Evolutionary conservation across 805 yeast species (phyloP).

Genomic region (Wickerhamomyces sydowiorum): DNA sequence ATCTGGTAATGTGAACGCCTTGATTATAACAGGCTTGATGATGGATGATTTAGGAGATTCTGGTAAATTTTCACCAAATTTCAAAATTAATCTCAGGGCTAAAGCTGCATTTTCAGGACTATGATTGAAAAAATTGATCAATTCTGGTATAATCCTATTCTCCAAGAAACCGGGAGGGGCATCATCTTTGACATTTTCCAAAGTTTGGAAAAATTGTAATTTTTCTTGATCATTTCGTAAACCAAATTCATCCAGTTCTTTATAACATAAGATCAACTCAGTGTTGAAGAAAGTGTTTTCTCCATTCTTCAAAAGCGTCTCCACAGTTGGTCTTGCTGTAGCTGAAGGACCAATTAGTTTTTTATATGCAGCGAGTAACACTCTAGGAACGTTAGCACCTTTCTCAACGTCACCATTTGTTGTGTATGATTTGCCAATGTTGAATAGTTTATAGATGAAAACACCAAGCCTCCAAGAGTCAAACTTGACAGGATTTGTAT

Average conservation of each 20-base stretch:
- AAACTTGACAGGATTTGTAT: slow-evolving; percentile 36
- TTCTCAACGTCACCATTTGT: slow-evolving; percentile 5
- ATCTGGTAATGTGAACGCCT: slow-evolving; percentile 61
- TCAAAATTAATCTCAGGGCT: slow-evolving; percentile 23
- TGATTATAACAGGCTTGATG: slow-evolving; percentile 59
- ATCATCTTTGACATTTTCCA: slow-evolving; percentile 28
- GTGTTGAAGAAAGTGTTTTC: slow-evolving; percentile 28
- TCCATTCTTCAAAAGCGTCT: slow-evolving; percentile 22
- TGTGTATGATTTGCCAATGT: slow-evolving; percentile 12
- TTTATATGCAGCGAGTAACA: slow-evolving; percentile 30
- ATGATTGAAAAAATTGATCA: slow-evolving; percentile 38
- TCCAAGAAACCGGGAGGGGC: slow-evolving; percentile 52
- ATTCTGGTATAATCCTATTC: slow-evolving; percentile 64
- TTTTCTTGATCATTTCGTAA: slow-evolving; percentile 51
- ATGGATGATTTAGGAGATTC: slow-evolving; percentile 31
- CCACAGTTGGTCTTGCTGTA: slow-evolving; percentile 32
- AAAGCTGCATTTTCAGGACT: slow-evolving; percentile 23
- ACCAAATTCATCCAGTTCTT: slow-evolving; percentile 49
- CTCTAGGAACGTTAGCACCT: slow-evolving; percentile 29
- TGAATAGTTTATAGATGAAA: slow-evolving; percentile 43
- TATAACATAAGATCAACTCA: slow-evolving; percentile 44
- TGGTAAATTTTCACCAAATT: slow-evolving; percentile 26
- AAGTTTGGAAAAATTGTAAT: slow-evolving; percentile 34
- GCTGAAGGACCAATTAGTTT: slow-evolving; percentile 33
- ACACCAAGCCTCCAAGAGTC: slow-evolving; percentile 65